These are phyloP conservation scores for Colletotrichum lindemuthianum DNA, from an alignment of 2,329 filamentous ascomycete species.

Conservation along the genomic window DNA sequence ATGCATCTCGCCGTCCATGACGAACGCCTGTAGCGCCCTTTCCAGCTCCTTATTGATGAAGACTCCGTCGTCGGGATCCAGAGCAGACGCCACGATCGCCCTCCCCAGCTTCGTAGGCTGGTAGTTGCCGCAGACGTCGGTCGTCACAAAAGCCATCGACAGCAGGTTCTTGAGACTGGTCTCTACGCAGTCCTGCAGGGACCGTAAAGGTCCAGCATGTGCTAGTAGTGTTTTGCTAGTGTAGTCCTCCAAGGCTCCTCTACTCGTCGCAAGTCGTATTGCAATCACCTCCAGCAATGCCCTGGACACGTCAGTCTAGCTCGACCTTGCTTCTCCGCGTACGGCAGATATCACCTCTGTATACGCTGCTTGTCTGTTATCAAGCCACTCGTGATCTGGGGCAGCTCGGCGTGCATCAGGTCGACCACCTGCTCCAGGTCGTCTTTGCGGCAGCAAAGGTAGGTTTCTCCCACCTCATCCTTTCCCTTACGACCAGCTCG, in stretches of 20 bases:
- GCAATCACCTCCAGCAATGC: conserved; percentile 78
- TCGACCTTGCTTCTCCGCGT: neutral
- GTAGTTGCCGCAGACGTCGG: conserved; percentile 62
- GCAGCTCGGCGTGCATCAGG: conserved; percentile 77
- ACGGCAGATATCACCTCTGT: conserved; percentile 60
- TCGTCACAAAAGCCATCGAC: conserved; percentile 63
- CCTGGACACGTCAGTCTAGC: conserved; percentile 49
- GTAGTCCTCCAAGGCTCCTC: conserved; percentile 73
- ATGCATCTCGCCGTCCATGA: conserved; percentile 85
- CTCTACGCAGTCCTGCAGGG: conserved; percentile 65
- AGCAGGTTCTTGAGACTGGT: conserved; percentile 68
- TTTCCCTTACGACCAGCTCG: conserved; percentile 82
- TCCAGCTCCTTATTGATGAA: conserved; percentile 77
- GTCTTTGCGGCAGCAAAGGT: conserved; percentile 74
- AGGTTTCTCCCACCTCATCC: conserved; percentile 80
- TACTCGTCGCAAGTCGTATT: conserved; percentile 73
- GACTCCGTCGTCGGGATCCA: conserved; percentile 79
- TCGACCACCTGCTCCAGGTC: conserved; percentile 77
- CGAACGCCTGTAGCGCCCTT: conserved; percentile 75
- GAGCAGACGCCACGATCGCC: conserved; percentile 76
- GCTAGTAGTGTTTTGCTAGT: conserved; percentile 74
- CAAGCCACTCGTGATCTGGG: conserved; percentile 74
- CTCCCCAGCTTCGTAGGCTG: conserved; percentile 72
- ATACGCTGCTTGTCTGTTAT: conserved; percentile 74
- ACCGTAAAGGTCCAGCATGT: conserved; percentile 60